Evolutionary conservation across 2,329 filamentous ascomycete species (phyloP), one percentile per base, ranked within the genome.

Genomic region (Beauveria australis): DNA sequence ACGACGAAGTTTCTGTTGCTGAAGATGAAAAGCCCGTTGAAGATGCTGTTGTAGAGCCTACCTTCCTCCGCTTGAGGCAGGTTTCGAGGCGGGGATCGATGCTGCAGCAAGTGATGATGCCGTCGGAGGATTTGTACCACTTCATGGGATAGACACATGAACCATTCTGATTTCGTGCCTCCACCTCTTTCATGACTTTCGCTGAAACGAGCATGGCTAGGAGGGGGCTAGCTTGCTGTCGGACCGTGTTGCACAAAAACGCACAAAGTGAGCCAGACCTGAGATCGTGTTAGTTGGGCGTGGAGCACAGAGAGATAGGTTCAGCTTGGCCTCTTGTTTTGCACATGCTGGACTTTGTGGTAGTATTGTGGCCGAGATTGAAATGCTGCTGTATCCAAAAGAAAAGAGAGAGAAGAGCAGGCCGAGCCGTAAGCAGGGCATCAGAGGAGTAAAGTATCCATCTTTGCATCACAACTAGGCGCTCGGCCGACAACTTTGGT

Each of bases 31-130:
- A 9, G 7, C 3, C 18, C 3, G 12, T 24, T 26, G 44, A 49
- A 14, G 22, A 57, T 40, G 43, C 18, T 5, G 28, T 48, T 19
- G 44, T 14, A 16, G 19, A 26, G 7, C 10, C 19, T 2, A 37
- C 12, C 33, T 40, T 47, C 7, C 14, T 16, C 28, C 3, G 26
- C 41, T 62, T 64, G 10, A 72, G 73, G 61, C 76, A 78, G 7
- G 60, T 63, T 3, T 60, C 49, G 53, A 68, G 55, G 3, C 63
- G 60, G 18, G 79, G 74, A 62, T 80, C 67, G 16, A 72, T 66
- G 16, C 70, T 66, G 66, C 80, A 83, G 65, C 81, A 83, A 19
- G 78, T 79, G 3, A 55, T 61, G 64, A 76, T 80, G 37, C 64
- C 63, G 64, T 69, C 75, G 53, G 56, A 46, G 64, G 78, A 82